Evolutionary conservation across 768 basidiomycete genomes (phyloP), one percentile per base, ranked within the genome.

Genomic region (Psilocybe azurescens): DNA sequence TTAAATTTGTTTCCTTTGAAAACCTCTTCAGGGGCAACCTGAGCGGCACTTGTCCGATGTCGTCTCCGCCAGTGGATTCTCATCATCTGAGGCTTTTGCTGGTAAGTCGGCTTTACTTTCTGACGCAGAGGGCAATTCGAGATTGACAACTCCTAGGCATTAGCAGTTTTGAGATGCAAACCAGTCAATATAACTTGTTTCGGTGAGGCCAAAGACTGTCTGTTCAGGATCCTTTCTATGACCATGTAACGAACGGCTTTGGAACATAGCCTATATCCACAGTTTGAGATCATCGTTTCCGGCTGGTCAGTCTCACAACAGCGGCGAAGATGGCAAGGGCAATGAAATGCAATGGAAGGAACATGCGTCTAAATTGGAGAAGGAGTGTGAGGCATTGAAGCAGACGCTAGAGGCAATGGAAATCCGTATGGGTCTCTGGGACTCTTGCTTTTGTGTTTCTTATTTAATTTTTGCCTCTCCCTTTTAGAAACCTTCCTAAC

Each of bases 161-260:
- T 86, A 28, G 70, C 76, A 20, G 78, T 79, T 8, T 70, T 86
- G 32, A 79, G 76, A 70, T 76, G 74, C 69, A 84, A 82, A 60
- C 83, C 83, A 29, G 56, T 69, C 16, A 64, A 73, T 24, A 75
- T 79, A 63, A 81, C 82, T 9, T 73, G 75, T 62, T 62, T 73
- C 53, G 75, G 85, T 84, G 64, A 47, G 78, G 18, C 50, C 50
- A n/a, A 20, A 13, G 49, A 47, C 53, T n/a, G 20, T 30, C 41
- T 36, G 57, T 44, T 9, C 57, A 18, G 18, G 5, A 39, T 57
- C 28, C 29, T 18, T 49, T 53, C 44, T 18, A 39, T 18, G 16
- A 30, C 18, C 28, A 46, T 39, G 49, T 10, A 56, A 44, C 20
- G 18, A 41, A 61, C 51, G 32, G 38, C 4, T n/a, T 18, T n/a